Base-by-base conservation (phyloP, 1,284 basidiomycete genomes). In the Sanguinoderma infundibulare region DNA sequence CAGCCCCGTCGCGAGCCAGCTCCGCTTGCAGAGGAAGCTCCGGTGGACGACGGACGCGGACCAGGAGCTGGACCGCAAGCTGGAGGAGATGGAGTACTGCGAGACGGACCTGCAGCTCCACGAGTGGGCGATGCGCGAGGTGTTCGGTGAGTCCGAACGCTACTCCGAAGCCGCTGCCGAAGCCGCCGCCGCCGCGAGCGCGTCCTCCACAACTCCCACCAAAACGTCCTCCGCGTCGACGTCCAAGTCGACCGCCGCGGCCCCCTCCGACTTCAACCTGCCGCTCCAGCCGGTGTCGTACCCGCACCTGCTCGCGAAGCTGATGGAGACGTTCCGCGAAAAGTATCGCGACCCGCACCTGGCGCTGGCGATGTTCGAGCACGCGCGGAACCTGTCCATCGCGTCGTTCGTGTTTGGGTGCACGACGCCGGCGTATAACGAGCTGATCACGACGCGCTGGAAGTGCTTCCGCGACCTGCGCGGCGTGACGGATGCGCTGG, bases 331-430 rank as follows among this genome's bases (percentile, higher is more conserved):
- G 5, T 90, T 95, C 72, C 85, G 93, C 14, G 87, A 87, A 66
- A 89, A 86, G 54, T 95, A 91, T 74, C 76, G 77, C 32, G 88
- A 94, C 65, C 93, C 94, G 1, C 84, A 95, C 71, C 84, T 95
- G 47, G 87, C 94, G 1, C 82, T 96, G n/a, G 84, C 90, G 22
- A 82, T 96, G 36, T 96, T 96, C 77, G 82, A 90, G 56, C 83
- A 94, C 72, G 91, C 92, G 0, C 84, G 87, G 50, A 82, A 83
- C 38, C 82, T 87, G 5, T 92, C 91, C 3, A 82, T 90, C 53
- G 81, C 88, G 7, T 93, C 91, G 4, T 96, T 91, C 72, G 89
- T 95, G 28, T 90, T 91, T 69, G 94, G 94, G 3, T 96, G 95
- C 74, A 90, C 91, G 5, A 91, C 93, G 0, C 81, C 82, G 4